Base-by-base conservation (phyloP, 2,329 filamentous ascomycete genomes). In the Fonsecaea monophora region DNA sequence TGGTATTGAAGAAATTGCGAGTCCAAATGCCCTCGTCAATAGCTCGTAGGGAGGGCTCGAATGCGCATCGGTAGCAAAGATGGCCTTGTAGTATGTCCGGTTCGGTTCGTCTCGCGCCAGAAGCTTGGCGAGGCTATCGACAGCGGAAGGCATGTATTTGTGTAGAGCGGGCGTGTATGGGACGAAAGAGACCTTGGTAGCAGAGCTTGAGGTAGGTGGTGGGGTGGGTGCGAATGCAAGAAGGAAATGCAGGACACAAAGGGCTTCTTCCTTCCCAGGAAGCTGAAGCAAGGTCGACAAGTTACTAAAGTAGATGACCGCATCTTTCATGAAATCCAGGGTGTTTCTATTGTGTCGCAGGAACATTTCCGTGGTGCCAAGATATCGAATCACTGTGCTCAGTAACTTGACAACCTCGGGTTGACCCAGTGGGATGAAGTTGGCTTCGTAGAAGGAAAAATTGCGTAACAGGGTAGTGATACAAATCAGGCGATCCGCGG, bases 311-410 rank as follows among this genome's bases (percentile, higher is more conserved):
- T 96, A 88, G 15, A 92, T 90, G 65, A 98, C 87, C 35, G 93
- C 83, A 77, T 99, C 95, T 80, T 99, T 99, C 92, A 97, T 96
- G 74, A 98, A 94, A 78, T 99, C 95, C 71, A 97, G 82, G 0
- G 91, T 95, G 78, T 97, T 97, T 74, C 86, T 84, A 71, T 95
- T 86, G 3, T 89, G 92, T 45, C 92, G 88, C 50, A 98, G 81
- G 35, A 98, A 85, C 85, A 94, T 92, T 72, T 92, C 92, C 13
- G 93, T 90, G 3, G 94, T 97, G 35, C 94, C 95, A 13, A 98
- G 84, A 71, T 95, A 92, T 67, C 93, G 86, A 69, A 98, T 93
- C 3, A 94, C 87, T 54, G 89, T 89, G 65, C 92, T 92, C 8
- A 97, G 81, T 74, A 97, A 92, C 72, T 91, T 92, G 74, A 97